Conservation (phyloP, 108 stramenopile genomes). For the Conticribra guillardii region DNA sequence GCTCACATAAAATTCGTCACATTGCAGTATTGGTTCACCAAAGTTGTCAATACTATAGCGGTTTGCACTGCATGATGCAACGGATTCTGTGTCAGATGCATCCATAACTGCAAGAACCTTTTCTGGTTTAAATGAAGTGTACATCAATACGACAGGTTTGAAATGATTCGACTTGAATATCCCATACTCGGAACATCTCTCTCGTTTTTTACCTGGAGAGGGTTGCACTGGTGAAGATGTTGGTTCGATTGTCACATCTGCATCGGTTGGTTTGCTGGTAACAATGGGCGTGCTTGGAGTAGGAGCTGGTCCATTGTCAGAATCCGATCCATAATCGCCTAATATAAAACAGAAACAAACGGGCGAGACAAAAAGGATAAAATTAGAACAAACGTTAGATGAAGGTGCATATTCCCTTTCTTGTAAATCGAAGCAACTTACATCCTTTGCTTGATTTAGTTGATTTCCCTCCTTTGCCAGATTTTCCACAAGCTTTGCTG, state of each 20-base stretch:
- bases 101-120: not conserved
- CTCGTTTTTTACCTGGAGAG: not conserved
- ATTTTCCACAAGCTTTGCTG: constrained; percentile 5
- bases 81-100: not conserved
- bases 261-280: not conserved
- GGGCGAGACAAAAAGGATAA: no score
- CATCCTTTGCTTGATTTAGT: not conserved
- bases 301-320: not conserved
- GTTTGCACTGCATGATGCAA: constrained; percentile 18
- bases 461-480: no score
- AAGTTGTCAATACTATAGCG: constrained; percentile 14
- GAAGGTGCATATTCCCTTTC: no score
- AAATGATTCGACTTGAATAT: constrained; percentile 5
- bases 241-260: not conserved
- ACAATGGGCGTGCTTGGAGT: not conserved
- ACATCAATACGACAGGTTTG: not conserved
- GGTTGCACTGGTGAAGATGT: not conserved
- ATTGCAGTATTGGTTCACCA: not conserved
- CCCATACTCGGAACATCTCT: not conserved
- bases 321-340: not conserved
- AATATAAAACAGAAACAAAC: no score
- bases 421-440: no score
- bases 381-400: no score
- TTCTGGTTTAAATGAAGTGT: constrained; percentile 13
- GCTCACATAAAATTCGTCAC: constrained; percentile 1